phyloP scores from a whole-genome alignment of 306 rosid species.

The Arachis stenosperma region DNA sequence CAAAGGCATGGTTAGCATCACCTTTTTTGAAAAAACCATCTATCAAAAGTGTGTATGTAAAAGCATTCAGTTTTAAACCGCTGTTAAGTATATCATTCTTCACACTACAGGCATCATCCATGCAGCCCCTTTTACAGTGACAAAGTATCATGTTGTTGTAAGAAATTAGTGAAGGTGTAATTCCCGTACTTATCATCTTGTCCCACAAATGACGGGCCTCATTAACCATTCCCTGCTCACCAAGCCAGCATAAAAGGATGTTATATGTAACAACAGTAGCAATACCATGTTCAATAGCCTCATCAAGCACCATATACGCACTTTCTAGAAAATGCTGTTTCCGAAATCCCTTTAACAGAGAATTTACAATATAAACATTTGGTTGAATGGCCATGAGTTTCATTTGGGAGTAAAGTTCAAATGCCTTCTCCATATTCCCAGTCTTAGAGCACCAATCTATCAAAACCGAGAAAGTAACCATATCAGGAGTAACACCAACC shows the following conservation, averaged over 20 bases:
- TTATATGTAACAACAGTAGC: slow-evolving; percentile 56
- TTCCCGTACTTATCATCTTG: slow-evolving; percentile 58
- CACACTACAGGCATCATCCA: slow-evolving; percentile 55
- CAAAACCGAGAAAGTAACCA: slow-evolving; percentile 56
- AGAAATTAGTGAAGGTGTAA: slow-evolving; percentile 58
- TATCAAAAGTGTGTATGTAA: slow-evolving; percentile 60
- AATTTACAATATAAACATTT: slow-evolving; percentile 48
- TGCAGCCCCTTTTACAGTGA: slow-evolving; percentile 57
- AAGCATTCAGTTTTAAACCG: slow-evolving; percentile 64
- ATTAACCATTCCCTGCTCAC: slow-evolving; percentile 54
- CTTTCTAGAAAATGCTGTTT: slow-evolving; percentile 48
- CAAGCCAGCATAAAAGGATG: slow-evolving; percentile 56
- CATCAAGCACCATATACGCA: slow-evolving; percentile 63
- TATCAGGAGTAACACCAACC: slow-evolving; percentile 55
- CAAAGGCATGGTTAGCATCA: slow-evolving; percentile 47
- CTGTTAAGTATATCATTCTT: slow-evolving; percentile 53
- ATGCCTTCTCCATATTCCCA: slow-evolving; percentile 63
- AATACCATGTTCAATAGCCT: slow-evolving; percentile 62
- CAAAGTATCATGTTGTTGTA: slow-evolving; percentile 71
- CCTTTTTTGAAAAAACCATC: slow-evolving; percentile 67
- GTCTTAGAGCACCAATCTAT: slow-evolving; percentile 59
- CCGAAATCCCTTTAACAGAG: slow-evolving; percentile 53
- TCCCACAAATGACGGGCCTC: slow-evolving; percentile 66
- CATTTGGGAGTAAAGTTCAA: slow-evolving; percentile 68
- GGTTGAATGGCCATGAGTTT: slow-evolving; percentile 55